Evolutionary conservation across 768 basidiomycete genomes (phyloP).

Genomic region (Leccinum incarnatum): DNA sequence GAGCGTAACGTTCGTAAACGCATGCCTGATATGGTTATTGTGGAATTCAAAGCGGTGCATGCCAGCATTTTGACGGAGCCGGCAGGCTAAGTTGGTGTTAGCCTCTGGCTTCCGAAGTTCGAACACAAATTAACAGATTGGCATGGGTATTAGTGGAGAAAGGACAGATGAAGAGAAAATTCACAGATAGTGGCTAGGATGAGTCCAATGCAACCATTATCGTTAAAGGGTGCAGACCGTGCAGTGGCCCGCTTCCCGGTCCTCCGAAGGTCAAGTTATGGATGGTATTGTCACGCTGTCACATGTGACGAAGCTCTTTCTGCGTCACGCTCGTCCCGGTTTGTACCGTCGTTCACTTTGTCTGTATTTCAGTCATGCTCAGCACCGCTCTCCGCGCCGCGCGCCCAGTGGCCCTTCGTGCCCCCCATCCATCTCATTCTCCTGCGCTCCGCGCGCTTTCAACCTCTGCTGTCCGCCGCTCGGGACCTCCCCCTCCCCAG

Average conservation of each 20-base stretch:
- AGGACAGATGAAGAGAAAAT: no score
- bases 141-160: no score
- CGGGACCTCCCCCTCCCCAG: conserved; percentile 60
- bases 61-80: not conserved
- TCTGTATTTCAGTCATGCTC: conserved; percentile 23
- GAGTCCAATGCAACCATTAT: not conserved
- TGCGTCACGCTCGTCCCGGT: conserved; percentile 28
- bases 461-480: conserved; percentile 50
- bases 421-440: conserved; percentile 20
- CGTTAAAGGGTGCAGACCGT: not conserved
- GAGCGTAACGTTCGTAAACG: conserved; percentile 31
- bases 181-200: no score
- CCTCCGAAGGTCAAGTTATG: no score
- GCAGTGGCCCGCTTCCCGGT: no score
- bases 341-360: conserved; percentile 21
- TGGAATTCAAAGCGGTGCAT: conserved; percentile 1
- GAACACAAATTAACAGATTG: no score
- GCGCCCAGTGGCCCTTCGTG: conserved; percentile 26
- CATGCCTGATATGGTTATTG: conserved; percentile 24
- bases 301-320: conserved; percentile 25
- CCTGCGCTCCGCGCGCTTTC: conserved; percentile 55
- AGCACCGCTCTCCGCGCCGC: conserved; percentile 25
- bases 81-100: not conserved
- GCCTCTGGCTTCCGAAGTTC: no score
- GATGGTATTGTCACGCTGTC: conserved; percentile 7